Evolutionary conservation across 768 basidiomycete genomes (phyloP).

Genomic region (Hygrocybe punicea): DNA sequence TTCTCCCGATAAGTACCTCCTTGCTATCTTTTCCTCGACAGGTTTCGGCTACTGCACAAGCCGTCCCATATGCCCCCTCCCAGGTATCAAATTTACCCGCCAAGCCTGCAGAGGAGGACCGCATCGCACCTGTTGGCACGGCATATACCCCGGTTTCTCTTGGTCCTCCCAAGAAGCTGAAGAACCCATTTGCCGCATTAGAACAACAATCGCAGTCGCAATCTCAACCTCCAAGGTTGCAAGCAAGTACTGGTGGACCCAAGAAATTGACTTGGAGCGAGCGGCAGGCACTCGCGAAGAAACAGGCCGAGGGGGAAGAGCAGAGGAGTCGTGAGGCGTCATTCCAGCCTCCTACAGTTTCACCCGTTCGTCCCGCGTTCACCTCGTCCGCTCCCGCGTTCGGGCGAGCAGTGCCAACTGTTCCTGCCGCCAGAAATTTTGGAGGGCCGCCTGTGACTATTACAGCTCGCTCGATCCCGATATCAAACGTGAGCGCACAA

Average conservation of each 20-base stretch:
- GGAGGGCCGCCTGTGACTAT: conserved; percentile 33
- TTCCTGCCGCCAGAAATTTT: conserved; percentile 42
- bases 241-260: conserved; percentile 30
- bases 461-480: conserved; percentile 40
- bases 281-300: conserved; percentile 87
- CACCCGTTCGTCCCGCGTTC: conserved; percentile 40
- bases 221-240: conserved; percentile 27
- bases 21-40: conserved; percentile 7
- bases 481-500: conserved; percentile 22
- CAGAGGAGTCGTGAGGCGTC: conserved; percentile 40
- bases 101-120: conserved; percentile 75
- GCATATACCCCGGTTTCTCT: conserved; percentile 86
- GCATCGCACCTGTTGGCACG: conserved; percentile 82
- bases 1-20: not conserved
- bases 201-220: conserved; percentile 44
- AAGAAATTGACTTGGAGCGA: conserved; percentile 95
- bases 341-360: conserved; percentile 34
- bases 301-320: conserved; percentile 78
- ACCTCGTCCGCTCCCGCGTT: conserved; percentile 49
- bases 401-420: conserved; percentile 39
- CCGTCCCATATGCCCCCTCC: too few relatives aligned
- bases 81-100: conserved; percentile 51
- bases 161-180: conserved; percentile 80
- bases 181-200: conserved; percentile 71
- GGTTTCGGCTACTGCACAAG: conserved; percentile 13